Base-by-base conservation (phyloP, 1,139 yeast genomes). In the Kurtzmaniella quercitrusa region DNA sequence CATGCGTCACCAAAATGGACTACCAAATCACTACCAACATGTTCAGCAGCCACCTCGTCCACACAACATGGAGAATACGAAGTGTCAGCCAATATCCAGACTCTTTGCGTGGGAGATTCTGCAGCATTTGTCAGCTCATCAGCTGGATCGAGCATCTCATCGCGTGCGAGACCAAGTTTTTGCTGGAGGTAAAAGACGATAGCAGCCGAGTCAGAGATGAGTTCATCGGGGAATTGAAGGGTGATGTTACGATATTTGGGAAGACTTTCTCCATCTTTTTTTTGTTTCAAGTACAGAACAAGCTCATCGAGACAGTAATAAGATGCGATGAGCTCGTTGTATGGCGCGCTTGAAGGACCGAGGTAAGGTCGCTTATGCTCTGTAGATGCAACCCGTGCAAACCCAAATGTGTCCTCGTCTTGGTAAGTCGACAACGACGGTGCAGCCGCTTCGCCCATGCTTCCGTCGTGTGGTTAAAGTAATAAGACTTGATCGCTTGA, bases 1-100 rank as follows among this genome's bases (percentile, higher is more conserved):
- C 98, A 93, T 0, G 98, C 94, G 57, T 88, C 95, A 3, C 99
- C 99, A 61, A 89, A 88, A 61, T 93, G 98, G 1, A 91, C 81
- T 23, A 94, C 88, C 9, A 86, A 65, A 49, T 91, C 96, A 18
- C 95, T 93, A 6, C 69, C 60, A 11, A 93, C 95, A 63, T 93
- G 99, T 55, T 86, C 91, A 1, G 97, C 95, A 0, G 98, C 98
- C 18, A 93, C 95, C 56, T 89, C 97, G 60, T 93, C 99, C 14
- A 93, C 86, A 66, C 99, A 93, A 61, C 98, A 93, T 0, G 96
- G 76, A 19, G 96, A 88, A 55, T 93, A 94, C 0, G 97, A 88
- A 0, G 98, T 91, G 56, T 94, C 99, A 0, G 98, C 99, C 35
- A 93, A 66, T 14, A 84, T 74, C 89, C 89, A 84, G 15, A 83